These are phyloP conservation scores for Lupinus albus DNA, from an alignment of 306 rosid genomes.

Conservation along the genomic window DNA sequence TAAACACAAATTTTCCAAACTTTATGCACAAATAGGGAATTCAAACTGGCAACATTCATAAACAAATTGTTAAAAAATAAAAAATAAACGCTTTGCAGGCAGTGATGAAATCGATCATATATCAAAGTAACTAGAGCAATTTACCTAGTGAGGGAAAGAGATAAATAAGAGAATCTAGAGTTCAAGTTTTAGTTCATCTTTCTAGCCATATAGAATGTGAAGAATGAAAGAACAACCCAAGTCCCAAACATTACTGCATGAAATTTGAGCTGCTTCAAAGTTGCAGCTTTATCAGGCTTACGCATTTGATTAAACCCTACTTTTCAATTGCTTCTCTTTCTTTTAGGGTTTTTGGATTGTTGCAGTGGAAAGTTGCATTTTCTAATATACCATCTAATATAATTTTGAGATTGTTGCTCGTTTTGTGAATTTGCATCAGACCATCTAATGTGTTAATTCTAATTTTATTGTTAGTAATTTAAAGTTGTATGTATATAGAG, in stretches of 20 bases:
- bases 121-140: background rate
- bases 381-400: background rate
- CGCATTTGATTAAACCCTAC: constrained; percentile 54
- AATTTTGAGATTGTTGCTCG: no score
- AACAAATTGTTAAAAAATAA: background rate
- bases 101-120: background rate
- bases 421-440: no score
- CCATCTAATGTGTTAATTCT: no score
- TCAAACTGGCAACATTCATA: background rate
- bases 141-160: constrained; percentile 38
- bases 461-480: no score
- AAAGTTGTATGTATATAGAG: no score
- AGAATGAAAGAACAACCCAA: constrained; percentile 82
- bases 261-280: constrained; percentile 78
- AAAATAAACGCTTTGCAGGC: background rate
- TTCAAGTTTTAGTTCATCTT: constrained; percentile 79
- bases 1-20: background rate
- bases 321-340: background rate
- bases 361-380: background rate
- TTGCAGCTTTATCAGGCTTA: constrained; percentile 85
- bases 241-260: constrained; percentile 83
- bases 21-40: background rate
- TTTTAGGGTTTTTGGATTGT: no score
- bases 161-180: constrained; percentile 41
- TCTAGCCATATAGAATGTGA: constrained; percentile 66